Percentiles rank a stretch among this genome's conserved stretches.
These are phyloP conservation scores for Sedum album DNA, from an alignment of 164 flowering plant genomes.

Conservation along the genomic window DNA sequence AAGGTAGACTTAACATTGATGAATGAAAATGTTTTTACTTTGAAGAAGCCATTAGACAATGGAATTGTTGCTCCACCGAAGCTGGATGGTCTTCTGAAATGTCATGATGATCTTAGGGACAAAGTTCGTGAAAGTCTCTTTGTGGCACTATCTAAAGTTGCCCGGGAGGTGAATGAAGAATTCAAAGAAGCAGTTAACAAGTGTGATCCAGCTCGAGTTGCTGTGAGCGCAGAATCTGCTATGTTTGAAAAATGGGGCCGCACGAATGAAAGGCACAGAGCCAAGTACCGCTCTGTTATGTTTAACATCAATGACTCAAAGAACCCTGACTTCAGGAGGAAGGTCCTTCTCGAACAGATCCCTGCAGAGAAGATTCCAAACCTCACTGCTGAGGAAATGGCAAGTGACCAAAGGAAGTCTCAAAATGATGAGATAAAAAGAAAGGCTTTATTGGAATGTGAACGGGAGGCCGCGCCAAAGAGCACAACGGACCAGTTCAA, in stretches of 20 bases:
- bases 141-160: slow-evolving; percentile 66
- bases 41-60: slow-evolving; percentile 26
- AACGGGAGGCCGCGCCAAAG: no score
- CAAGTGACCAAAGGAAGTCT: no score
- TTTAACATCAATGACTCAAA: slow-evolving; percentile 81
- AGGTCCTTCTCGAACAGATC: slow-evolving; percentile 60
- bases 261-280: slow-evolving; percentile 58
- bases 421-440: no score
- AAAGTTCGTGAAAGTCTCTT: slow-evolving; percentile 59
- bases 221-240: slow-evolving; percentile 67
- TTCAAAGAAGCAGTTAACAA: slow-evolving; percentile 37
- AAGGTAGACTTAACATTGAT: slow-evolving; percentile 28
- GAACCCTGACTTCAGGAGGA: slow-evolving; percentile 84
- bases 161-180: slow-evolving; percentile 48
- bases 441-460: no score
- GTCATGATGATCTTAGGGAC: slow-evolving; percentile 67
- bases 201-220: slow-evolving; percentile 66
- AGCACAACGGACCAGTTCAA: no score
- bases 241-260: slow-evolving; percentile 78
- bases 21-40: slow-evolving; percentile 25
- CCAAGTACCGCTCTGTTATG: slow-evolving; percentile 75
- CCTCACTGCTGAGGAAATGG: slow-evolving; percentile 78
- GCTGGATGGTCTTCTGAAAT: slow-evolving; percentile 46
- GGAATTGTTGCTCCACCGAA: slow-evolving; percentile 33
- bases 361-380: slow-evolving; percentile 46